A percentile compares a stretch with the other conserved stretches of the same genome.
These are phyloP conservation scores for Edaphochlamys debaryana DNA, from an alignment of 139 green algal species.

Conservation along the genomic window DNA sequence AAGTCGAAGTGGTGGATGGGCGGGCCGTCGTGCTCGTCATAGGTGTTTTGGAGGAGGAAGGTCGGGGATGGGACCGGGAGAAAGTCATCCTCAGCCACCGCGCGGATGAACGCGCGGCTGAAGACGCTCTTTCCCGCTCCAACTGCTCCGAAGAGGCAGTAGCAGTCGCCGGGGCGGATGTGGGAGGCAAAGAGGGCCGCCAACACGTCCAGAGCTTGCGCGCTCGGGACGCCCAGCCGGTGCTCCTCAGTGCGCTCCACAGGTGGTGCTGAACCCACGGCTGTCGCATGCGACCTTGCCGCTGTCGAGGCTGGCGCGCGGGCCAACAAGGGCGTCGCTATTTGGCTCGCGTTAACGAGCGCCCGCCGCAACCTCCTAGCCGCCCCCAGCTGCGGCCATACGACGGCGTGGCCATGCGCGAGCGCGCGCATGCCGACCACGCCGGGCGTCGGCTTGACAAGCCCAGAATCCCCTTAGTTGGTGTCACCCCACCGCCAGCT, in stretches of 20 bases:
- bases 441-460: too few relatives aligned
- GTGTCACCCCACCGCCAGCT: too few relatives aligned
- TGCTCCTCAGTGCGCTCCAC: background rate
- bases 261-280: background rate
- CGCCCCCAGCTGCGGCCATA: too few relatives aligned
- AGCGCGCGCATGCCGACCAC: background rate
- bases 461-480: too few relatives aligned
- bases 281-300: background rate
- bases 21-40: constrained; percentile 68
- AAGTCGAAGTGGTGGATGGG: constrained; percentile 88
- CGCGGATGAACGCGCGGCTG: constrained; percentile 83
- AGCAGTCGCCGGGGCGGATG: constrained; percentile 61
- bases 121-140: constrained; percentile 88
- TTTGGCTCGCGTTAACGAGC: too few relatives aligned
- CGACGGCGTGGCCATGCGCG: background rate
- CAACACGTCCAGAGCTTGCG: constrained; percentile 38
- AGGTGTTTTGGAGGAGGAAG: constrained; percentile 87
- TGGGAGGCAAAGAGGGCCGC: constrained; percentile 53
- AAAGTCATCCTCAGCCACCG: constrained; percentile 61
- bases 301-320: background rate
- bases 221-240: background rate
- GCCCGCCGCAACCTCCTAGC: too few relatives aligned
- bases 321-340: too few relatives aligned
- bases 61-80: constrained; percentile 87
- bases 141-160: constrained; percentile 79